Conservation (phyloP, 1,284 basidiomycete genomes). For the Ustilago nuda region DNA sequence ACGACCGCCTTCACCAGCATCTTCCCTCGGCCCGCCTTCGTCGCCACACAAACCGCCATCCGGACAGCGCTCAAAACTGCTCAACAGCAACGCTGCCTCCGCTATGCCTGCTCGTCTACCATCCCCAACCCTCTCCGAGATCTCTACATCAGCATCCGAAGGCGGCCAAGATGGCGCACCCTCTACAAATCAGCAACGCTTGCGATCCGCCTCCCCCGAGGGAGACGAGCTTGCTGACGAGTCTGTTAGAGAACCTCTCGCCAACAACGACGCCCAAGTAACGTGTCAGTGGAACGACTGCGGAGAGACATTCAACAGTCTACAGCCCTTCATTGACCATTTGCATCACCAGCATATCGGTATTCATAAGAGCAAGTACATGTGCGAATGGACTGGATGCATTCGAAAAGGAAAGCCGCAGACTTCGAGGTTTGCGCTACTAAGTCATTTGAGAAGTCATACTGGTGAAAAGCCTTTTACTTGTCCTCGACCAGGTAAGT, state of each 20-base stretch:
- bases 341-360: constrained; percentile 82
- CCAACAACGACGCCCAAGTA: constrained; percentile 46
- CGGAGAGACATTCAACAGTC: constrained; percentile 77
- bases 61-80: constrained; percentile 5
- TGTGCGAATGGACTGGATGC: constrained; percentile 88
- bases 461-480: constrained; percentile 91
- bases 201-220: constrained; percentile 37
- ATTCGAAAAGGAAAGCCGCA: constrained; percentile 81
- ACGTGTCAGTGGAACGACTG: constrained; percentile 82
- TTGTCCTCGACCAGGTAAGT: constrained; percentile 80
- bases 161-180: constrained; percentile 26
- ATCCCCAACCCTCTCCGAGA: constrained; percentile 43
- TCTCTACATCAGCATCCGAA: constrained; percentile 63
- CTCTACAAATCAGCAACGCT: constrained; percentile 7
- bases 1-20: constrained; percentile 40
- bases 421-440: constrained; percentile 85
- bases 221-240: constrained; percentile 54
- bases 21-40: constrained; percentile 37
- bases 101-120: constrained; percentile 25
- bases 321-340: constrained; percentile 80
- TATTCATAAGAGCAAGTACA: constrained; percentile 85
- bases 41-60: constrained; percentile 44
- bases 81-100: background rate
- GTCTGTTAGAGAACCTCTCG: constrained; percentile 19
- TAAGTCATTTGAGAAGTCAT: constrained; percentile 82